phyloP scores from a whole-genome alignment of 78 protist species.

The Blattamonas nauphoetae region DNA sequence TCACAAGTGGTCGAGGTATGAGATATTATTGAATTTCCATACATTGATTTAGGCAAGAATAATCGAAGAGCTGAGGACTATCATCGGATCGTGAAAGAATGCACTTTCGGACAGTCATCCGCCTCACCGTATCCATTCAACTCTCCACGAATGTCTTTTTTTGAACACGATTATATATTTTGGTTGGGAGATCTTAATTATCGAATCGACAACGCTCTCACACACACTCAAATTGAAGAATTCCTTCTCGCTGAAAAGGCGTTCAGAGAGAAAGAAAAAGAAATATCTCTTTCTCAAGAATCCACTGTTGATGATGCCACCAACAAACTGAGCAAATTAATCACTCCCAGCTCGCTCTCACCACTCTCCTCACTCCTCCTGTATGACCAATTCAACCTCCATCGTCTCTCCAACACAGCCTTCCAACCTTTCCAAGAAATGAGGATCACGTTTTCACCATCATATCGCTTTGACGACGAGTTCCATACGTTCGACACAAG shows the following conservation, averaged over 20 bases:
- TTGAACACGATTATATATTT: background rate
- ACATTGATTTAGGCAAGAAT: background rate
- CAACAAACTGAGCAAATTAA: no score
- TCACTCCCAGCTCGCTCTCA: no score
- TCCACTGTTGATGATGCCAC: no score
- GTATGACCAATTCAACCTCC: slow-evolving; percentile 7
- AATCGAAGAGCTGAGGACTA: background rate
- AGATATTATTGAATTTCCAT: background rate
- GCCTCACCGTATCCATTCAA: no score
- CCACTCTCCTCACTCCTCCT: background rate
- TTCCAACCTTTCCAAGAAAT: slow-evolving; percentile 18
- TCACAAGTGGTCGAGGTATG: background rate
- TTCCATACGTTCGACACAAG: background rate
- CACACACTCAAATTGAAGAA: background rate
- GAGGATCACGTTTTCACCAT: background rate
- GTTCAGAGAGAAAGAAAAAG: no score
- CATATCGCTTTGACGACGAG: background rate
- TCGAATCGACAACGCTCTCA: slow-evolving; percentile 7
- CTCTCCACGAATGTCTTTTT: background rate
- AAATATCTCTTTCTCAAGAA: no score
- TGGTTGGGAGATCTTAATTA: slow-evolving; percentile 28
- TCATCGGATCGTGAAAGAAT: background rate
- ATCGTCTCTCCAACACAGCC: background rate
- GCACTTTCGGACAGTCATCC: background rate
- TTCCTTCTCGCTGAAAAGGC: no score